Evolutionary conservation across 148 eudicot species (phyloP).

Genomic region (Chenopodium berlandieri): DNA sequence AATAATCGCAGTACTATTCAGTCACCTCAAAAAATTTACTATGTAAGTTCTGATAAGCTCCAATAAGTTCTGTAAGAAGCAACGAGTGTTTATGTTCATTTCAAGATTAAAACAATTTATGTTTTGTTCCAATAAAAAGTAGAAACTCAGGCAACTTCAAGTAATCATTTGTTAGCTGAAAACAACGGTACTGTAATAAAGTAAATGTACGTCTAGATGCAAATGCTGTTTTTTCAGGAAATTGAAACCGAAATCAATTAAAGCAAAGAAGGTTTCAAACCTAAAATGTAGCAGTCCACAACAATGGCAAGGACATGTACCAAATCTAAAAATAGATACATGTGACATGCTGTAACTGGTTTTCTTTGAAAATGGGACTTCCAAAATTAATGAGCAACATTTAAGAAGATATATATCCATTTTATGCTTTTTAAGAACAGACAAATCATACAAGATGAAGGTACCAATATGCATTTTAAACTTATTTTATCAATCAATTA

Average conservation of each 20-base stretch:
- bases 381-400: background rate
- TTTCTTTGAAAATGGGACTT: background rate
- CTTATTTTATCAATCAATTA: background rate
- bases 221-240: background rate
- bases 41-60: too few species aligned
- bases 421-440: background rate
- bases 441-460: background rate
- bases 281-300: background rate
- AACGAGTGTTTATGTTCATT: too few species aligned
- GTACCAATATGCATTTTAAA: background rate
- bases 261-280: background rate
- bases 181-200: background rate
- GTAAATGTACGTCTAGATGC: background rate
- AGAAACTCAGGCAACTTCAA: too few species aligned
- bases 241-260: background rate
- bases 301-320: background rate
- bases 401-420: too few species aligned
- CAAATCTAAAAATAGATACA: background rate
- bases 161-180: too few species aligned
- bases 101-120: too few species aligned
- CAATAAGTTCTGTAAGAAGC: too few species aligned
- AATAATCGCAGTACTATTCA: background rate
- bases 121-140: background rate
- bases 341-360: background rate
- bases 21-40: too few species aligned